A percentile compares a stretch with the other conserved stretches of the same genome.
Evolutionary conservation across 495 filamentous ascomycete genomes (phyloP).

Genomic region (Penicillium soppii): DNA sequence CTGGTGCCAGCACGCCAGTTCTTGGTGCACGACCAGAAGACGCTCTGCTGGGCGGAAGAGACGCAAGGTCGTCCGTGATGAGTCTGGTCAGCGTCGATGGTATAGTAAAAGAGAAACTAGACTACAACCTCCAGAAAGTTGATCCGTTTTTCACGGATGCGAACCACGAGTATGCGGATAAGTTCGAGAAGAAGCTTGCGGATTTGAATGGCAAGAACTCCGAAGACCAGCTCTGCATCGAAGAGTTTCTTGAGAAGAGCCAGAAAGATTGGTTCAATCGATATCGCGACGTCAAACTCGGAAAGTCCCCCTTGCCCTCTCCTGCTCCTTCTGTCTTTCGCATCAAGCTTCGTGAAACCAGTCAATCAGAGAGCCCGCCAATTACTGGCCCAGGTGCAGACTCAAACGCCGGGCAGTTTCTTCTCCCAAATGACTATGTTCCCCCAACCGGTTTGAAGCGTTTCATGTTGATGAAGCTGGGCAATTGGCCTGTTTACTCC

Average conservation of each 20-base stretch:
- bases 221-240: constrained; percentile 60
- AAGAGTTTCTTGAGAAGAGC: constrained; percentile 62
- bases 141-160: constrained; percentile 71
- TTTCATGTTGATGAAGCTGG: constrained; percentile 44
- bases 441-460: constrained; percentile 64
- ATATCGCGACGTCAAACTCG: constrained; percentile 57
- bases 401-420: constrained; percentile 33
- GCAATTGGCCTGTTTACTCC: constrained; percentile 71
- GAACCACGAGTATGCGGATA: constrained; percentile 58
- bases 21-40: constrained; percentile 48
- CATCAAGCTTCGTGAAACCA: constrained; percentile 57
- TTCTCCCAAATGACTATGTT: constrained; percentile 47
- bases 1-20: constrained; percentile 15
- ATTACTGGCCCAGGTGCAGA: constrained; percentile 41
- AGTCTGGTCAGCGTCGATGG: constrained; percentile 46
- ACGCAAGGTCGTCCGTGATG: constrained; percentile 19
- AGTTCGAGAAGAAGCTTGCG: constrained; percentile 60
- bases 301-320: constrained; percentile 45
- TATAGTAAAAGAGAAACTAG: constrained; percentile 51
- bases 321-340: constrained; percentile 42
- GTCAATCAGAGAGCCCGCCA: constrained; percentile 54
- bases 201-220: constrained; percentile 56
- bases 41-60: constrained; percentile 33
- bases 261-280: constrained; percentile 69
- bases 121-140: constrained; percentile 65